Evolutionary conservation across 495 filamentous ascomycete species (phyloP).

Genomic region (Neurospora africana): DNA sequence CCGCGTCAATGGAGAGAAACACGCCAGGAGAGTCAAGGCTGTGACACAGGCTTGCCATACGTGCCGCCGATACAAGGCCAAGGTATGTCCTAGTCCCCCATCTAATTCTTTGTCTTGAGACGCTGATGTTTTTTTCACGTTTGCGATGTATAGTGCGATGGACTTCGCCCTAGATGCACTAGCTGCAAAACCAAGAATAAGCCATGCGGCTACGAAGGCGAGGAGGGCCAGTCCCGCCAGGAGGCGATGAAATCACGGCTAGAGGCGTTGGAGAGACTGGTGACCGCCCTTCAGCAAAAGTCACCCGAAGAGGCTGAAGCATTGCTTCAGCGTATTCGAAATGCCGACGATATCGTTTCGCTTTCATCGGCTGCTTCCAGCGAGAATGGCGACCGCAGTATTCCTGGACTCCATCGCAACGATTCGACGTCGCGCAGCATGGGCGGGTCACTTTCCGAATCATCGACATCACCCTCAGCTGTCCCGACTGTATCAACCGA

Average conservation of each 20-base stretch:
- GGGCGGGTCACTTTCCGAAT: background rate
- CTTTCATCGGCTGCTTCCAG: conserved; percentile 1
- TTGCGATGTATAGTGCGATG: conserved; percentile 14
- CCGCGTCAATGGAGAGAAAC: conserved; percentile 2
- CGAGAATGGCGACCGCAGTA: background rate
- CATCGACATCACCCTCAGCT: background rate
- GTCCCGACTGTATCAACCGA: background rate
- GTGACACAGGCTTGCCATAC: conserved; percentile 19
- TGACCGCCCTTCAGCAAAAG: conserved; percentile 11
- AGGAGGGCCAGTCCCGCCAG: conserved; percentile 20
- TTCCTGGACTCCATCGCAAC: background rate
- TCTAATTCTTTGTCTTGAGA: background rate
- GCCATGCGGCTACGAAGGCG: conserved; percentile 18
- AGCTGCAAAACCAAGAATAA: conserved; percentile 9
- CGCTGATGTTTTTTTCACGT: background rate
- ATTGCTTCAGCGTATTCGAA: conserved; percentile 11
- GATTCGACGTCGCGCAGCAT: background rate
- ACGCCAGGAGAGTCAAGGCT: conserved; percentile 13
- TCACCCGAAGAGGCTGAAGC: conserved; percentile 14
- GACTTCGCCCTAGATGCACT: conserved; percentile 16
- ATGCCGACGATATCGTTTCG: conserved; percentile 1
- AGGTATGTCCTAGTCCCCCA: conserved; percentile 1
- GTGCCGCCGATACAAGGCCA: conserved; percentile 15
- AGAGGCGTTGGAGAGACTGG: conserved; percentile 15
- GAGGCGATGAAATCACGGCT: conserved; percentile 14